A percentile compares a stretch with the other conserved stretches of the same genome.
phyloP scores from a whole-genome alignment of 2,329 filamentous ascomycete genomes.

The Blastomyces emzantsi region DNA sequence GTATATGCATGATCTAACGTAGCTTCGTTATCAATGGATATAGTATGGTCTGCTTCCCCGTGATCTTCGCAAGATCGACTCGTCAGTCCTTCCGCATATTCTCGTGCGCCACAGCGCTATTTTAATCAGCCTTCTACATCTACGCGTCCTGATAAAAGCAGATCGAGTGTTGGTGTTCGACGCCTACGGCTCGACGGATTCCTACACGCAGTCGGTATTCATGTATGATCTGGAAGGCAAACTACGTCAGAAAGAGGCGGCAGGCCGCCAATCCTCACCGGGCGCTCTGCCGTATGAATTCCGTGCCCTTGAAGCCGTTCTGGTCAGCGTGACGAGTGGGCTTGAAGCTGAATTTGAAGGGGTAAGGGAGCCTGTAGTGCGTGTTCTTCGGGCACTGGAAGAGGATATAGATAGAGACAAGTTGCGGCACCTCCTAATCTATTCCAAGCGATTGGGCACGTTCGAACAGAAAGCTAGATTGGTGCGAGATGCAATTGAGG shows the following conservation, averaged over 20 bases:
- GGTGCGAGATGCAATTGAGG: slow-evolving; percentile 89
- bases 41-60: slow-evolving; percentile 88
- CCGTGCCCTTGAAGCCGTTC: slow-evolving; percentile 84
- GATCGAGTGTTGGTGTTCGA: slow-evolving; percentile 94
- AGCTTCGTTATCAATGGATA: not conserved
- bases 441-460: slow-evolving; percentile 90
- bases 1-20: slow-evolving; percentile 3
- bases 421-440: slow-evolving; percentile 77
- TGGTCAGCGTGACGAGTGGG: slow-evolving; percentile 86
- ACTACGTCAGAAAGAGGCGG: slow-evolving; percentile 61
- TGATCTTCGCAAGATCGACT: slow-evolving; percentile 95
- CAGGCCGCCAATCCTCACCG: slow-evolving; percentile 40
- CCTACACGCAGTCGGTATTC: slow-evolving; percentile 91
- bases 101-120: slow-evolving; percentile 89
- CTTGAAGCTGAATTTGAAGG: slow-evolving; percentile 92
- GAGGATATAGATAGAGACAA: slow-evolving; percentile 96
- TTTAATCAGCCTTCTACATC: slow-evolving; percentile 89
- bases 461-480: slow-evolving; percentile 96
- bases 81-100: slow-evolving; percentile 88
- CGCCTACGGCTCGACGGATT: slow-evolving; percentile 87
- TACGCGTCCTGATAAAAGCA: slow-evolving; percentile 90
- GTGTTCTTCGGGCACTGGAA: slow-evolving; percentile 80
- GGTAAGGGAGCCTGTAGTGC: slow-evolving; percentile 83
- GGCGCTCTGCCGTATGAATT: slow-evolving; percentile 84
- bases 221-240: slow-evolving; percentile 97